Conservation (phyloP, 495 filamentous ascomycete species). For the Neurospora terricola region DNA sequence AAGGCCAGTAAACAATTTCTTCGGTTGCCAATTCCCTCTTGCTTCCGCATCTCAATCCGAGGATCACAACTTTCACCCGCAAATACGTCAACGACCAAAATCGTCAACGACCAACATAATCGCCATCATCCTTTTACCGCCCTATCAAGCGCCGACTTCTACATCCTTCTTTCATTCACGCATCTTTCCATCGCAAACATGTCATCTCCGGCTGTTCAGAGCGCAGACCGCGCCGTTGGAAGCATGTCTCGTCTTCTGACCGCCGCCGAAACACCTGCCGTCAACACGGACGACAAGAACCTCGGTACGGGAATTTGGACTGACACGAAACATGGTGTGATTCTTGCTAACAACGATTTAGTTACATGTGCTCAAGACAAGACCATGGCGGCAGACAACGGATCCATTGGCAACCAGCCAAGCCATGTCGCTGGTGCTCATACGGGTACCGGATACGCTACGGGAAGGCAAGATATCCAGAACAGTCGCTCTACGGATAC, state of each 20-base stretch:
- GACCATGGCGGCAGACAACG: not conserved
- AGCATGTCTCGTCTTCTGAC: not conserved
- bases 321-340: too few relatives aligned
- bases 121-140: not conserved
- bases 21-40: not conserved
- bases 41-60: not conserved
- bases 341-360: too few relatives aligned
- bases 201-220: not conserved
- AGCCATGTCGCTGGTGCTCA: not conserved
- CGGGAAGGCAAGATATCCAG: too few relatives aligned
- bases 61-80: not conserved
- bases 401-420: not conserved
- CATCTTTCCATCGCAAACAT: not conserved
- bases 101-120: not conserved
- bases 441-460: too few relatives aligned
- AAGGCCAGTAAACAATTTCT: not conserved
- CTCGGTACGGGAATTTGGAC: not conserved
- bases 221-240: not conserved
- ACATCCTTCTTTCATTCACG: not conserved
- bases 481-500: too few relatives aligned
- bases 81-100: not conserved
- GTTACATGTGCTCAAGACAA: too few relatives aligned
- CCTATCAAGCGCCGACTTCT: not conserved
- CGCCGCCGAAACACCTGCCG: not conserved
- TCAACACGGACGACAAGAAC: not conserved